Conservation (phyloP, 2,329 filamentous ascomycete species). For the Apiospora kogelbergensis region DNA sequence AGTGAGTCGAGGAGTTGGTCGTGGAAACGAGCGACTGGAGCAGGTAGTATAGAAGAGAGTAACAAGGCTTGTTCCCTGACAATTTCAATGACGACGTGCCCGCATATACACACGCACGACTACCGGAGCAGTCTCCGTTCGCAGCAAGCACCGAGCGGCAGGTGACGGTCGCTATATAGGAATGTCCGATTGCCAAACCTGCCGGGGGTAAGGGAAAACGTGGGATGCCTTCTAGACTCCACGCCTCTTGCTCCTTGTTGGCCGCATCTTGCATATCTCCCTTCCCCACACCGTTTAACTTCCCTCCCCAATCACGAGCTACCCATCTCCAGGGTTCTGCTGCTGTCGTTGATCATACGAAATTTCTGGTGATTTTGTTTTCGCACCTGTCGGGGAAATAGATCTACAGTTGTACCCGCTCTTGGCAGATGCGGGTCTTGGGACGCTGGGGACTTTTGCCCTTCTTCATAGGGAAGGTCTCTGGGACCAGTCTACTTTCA, state of each 20-base stretch:
- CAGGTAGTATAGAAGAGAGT: not conserved
- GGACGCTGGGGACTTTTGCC: not conserved
- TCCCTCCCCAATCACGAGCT: not conserved
- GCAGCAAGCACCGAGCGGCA: not conserved
- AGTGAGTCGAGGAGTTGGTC: no score
- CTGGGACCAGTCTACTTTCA: no score
- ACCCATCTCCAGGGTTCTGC: not conserved
- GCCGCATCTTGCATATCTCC: not conserved
- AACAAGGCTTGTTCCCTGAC: not conserved
- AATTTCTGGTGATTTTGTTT: not conserved
- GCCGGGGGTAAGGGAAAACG: not conserved
- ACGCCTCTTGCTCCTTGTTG: not conserved
- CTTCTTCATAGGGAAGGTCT: not conserved
- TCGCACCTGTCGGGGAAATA: not conserved
- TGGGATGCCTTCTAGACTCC: not conserved
- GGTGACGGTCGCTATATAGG: not conserved
- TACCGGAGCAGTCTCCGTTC: not conserved
- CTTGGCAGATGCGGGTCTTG: not conserved
- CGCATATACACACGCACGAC: not conserved
- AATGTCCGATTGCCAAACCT: not conserved
- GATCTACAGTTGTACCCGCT: not conserved
- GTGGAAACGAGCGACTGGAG: not conserved
- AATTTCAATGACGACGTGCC: not conserved
- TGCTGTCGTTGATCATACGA: not conserved
- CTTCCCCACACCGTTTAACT: no score